Evolutionary conservation across 2,329 filamentous ascomycete genomes (phyloP).

Genomic region (Fusarium bactridioides): DNA sequence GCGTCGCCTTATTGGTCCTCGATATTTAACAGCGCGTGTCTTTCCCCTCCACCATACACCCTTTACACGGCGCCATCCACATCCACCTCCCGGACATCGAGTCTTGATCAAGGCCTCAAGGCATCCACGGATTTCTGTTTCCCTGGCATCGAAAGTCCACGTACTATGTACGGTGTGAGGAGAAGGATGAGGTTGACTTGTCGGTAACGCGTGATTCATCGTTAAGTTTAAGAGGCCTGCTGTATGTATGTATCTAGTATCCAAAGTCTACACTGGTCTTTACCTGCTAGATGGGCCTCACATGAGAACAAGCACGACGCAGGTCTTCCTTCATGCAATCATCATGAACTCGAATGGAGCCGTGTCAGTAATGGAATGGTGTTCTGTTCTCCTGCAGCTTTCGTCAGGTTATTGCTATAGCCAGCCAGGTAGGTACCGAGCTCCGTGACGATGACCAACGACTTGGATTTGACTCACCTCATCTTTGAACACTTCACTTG

Average conservation of each 20-base stretch:
- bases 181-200: constrained; percentile 5
- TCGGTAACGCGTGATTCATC: constrained; percentile 6
- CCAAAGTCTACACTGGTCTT: not conserved
- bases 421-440: not conserved
- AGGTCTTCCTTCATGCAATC: constrained; percentile 3
- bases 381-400: constrained; percentile 12
- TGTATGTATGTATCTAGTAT: not conserved
- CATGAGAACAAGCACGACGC: not conserved
- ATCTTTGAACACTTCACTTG: constrained; percentile 28
- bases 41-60: constrained; percentile 22
- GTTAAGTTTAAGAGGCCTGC: not conserved
- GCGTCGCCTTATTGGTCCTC: constrained; percentile 31
- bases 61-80: constrained; percentile 26
- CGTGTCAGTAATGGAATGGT: constrained; percentile 1
- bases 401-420: not conserved
- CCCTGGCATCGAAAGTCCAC: not conserved
- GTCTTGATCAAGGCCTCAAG: constrained; percentile 25
- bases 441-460: constrained; percentile 19
- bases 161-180: constrained; percentile 3
- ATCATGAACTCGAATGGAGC: constrained; percentile 14
- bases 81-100: constrained; percentile 26
- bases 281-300: constrained; percentile 1
- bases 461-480: constrained; percentile 29
- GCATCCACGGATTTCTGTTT: constrained; percentile 14
- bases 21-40: constrained; percentile 29